phyloP scores from a whole-genome alignment of 163 green algal genomes.

The Botryococcus braunii region DNA sequence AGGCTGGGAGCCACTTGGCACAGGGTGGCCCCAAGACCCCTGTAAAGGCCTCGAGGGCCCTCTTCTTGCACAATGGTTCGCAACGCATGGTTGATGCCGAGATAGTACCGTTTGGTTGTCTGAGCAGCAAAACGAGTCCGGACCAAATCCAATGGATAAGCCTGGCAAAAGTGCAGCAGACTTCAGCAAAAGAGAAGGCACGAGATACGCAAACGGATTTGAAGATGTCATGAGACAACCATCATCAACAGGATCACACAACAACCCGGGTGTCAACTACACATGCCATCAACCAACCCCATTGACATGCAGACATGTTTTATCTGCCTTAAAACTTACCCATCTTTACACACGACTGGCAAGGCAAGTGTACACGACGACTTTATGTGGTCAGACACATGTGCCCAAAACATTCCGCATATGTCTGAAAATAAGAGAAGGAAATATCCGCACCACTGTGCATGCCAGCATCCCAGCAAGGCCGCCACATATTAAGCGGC shows the following conservation, averaged over 20 bases:
- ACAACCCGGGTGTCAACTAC: constrained; percentile 4
- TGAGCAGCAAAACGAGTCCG: constrained; percentile 80
- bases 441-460: constrained; percentile 43
- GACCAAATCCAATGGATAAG: constrained; percentile 92
- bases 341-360: too few relatives aligned
- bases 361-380: too few relatives aligned
- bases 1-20: constrained; percentile 49
- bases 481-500: constrained; percentile 48
- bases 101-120: constrained; percentile 36
- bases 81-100: constrained; percentile 43
- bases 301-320: too few relatives aligned
- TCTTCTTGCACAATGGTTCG: constrained; percentile 58
- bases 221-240: too few relatives aligned
- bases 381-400: too few relatives aligned
- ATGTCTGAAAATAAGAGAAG: constrained; percentile 1
- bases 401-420: too few relatives aligned
- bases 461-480: constrained; percentile 59
- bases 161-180: constrained; percentile 30
- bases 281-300: too few relatives aligned
- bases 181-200: not conserved
- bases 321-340: too few relatives aligned
- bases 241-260: too few relatives aligned
- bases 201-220: too few relatives aligned
- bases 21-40: constrained; percentile 72
- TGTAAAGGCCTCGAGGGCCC: constrained; percentile 62